Evolutionary conservation across 495 filamentous ascomycete species (phyloP).

Genomic region (Penicillium steckii): DNA sequence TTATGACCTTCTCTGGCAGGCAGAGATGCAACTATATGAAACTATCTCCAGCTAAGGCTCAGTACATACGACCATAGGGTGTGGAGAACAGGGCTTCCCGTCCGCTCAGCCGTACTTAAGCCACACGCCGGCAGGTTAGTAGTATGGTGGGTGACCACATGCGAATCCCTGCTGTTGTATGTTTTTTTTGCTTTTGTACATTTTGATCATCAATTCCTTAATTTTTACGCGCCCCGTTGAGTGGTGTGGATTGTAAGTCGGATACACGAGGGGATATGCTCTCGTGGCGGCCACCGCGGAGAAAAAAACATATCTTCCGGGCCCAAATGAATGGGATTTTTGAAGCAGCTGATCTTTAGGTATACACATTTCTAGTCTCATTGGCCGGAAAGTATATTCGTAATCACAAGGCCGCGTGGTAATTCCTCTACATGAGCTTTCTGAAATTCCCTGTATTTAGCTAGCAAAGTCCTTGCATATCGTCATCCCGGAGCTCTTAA

Average conservation of each 20-base stretch:
- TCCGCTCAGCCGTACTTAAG: too few species aligned
- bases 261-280: neutral
- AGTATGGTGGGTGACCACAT: too few species aligned
- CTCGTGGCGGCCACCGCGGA: neutral
- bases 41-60: too few species aligned
- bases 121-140: too few species aligned
- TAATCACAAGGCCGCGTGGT: neutral
- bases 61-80: too few species aligned
- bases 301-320: neutral
- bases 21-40: too few species aligned
- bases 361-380: neutral
- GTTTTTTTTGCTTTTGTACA: too few species aligned
- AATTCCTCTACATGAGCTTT: neutral
- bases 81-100: too few species aligned
- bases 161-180: too few species aligned
- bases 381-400: neutral
- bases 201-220: neutral
- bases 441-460: slow-evolving; percentile 1
- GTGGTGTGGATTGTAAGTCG: neutral
- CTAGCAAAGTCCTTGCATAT: slow-evolving; percentile 11
- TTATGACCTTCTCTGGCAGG: too few species aligned
- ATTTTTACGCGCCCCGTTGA: neutral
- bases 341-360: neutral
- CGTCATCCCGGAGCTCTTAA: neutral
- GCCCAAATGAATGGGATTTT: neutral